Evolutionary conservation across 805 yeast species (phyloP).

Genomic region (Starmerella geochares): DNA sequence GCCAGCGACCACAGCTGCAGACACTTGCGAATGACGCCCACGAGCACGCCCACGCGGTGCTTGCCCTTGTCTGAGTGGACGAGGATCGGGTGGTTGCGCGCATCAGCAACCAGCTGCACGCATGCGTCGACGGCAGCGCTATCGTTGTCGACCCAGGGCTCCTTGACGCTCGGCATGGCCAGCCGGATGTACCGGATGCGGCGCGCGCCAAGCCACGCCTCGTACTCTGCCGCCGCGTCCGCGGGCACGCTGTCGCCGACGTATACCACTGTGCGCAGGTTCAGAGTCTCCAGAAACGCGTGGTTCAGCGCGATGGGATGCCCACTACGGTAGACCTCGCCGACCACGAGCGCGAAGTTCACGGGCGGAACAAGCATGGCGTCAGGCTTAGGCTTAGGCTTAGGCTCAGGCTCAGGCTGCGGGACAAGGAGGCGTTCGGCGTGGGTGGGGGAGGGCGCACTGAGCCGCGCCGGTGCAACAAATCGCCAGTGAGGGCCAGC

Average conservation of each 20-base stretch:
- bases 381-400: not conserved
- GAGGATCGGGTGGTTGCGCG: slow-evolving; percentile 71
- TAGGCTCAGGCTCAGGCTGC: too few species aligned
- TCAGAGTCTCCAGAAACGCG: slow-evolving; percentile 60
- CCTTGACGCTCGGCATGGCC: slow-evolving; percentile 61
- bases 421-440: too few species aligned
- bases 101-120: slow-evolving; percentile 30
- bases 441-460: not conserved
- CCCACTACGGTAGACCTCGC: slow-evolving; percentile 80
- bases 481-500: too few species aligned
- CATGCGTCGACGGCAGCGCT: slow-evolving; percentile 44
- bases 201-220: slow-evolving; percentile 52
- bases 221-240: slow-evolving; percentile 53
- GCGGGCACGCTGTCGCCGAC: slow-evolving; percentile 42
- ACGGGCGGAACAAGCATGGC: slow-evolving; percentile 66
- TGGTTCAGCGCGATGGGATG: slow-evolving; percentile 85
- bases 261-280: slow-evolving; percentile 62
- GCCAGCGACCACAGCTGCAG: slow-evolving; percentile 90
- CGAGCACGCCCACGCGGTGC: slow-evolving; percentile 85
- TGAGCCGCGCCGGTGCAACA: not conserved
- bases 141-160: slow-evolving; percentile 55
- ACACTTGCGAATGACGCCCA: slow-evolving; percentile 78
- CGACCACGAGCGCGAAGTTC: slow-evolving; percentile 80
- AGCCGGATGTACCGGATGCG: slow-evolving; percentile 49
- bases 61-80: slow-evolving; percentile 96